Percentiles rank a stretch among this genome's conserved stretches.
Evolutionary conservation across 73 alveolate species (phyloP).

Genomic region (Paramecium tetraurelia): DNA sequence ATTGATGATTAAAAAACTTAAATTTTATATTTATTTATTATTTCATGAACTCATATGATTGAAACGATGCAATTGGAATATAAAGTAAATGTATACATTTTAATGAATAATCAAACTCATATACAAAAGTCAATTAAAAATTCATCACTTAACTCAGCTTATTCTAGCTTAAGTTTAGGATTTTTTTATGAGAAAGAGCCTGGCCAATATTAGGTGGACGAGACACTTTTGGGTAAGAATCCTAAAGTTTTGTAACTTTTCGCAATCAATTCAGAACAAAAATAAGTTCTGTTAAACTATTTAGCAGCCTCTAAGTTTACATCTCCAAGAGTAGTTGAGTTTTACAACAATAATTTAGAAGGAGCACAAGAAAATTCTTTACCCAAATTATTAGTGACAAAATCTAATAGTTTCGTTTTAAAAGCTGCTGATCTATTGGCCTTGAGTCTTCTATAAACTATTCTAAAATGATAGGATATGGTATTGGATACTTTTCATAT

Average conservation of each 20-base stretch:
- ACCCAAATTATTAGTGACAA: conserved; percentile 47
- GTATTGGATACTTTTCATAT: not conserved
- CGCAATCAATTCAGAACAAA: conserved; percentile 49
- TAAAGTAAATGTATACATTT: not conserved
- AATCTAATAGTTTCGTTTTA: conserved; percentile 20
- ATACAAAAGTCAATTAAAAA: not conserved
- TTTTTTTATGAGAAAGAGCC: conserved; percentile 45
- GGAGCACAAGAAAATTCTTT: conserved; percentile 63
- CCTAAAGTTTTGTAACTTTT: conserved; percentile 26
- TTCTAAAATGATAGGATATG: not conserved
- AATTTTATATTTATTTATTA: not conserved
- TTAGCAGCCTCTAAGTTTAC: not conserved
- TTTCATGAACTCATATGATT: not conserved
- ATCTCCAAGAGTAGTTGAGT: conserved; percentile 38
- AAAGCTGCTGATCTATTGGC: conserved; percentile 56
- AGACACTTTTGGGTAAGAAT: not conserved
- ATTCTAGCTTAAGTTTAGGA: not conserved
- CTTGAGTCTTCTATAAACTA: conserved; percentile 67
- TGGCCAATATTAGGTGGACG: conserved; percentile 53
- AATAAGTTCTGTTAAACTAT: not conserved
- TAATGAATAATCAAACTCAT: not conserved
- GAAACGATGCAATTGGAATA: not conserved
- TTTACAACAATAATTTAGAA: conserved; percentile 55
- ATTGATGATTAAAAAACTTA: not conserved
- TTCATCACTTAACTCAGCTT: not conserved